Evolutionary conservation across 179 eudicot species (phyloP).

Genomic region (Sideroxylon spinosum): DNA sequence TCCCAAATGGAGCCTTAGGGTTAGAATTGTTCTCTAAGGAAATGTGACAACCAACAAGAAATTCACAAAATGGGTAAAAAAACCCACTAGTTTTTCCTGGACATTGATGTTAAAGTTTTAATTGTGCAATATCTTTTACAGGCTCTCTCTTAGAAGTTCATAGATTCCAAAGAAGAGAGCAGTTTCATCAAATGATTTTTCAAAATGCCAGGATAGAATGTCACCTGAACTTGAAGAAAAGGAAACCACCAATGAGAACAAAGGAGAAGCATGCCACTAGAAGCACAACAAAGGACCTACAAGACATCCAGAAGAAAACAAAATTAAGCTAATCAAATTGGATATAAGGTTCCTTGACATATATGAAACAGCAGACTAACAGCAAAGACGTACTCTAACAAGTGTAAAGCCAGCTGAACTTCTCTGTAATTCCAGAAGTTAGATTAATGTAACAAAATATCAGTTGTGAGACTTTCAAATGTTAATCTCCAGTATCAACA

Average conservation of each 20-base stretch:
- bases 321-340: constrained; percentile 13
- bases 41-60: constrained; percentile 1
- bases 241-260: constrained; percentile 83
- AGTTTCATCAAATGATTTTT: not conserved
- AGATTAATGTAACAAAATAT: not conserved
- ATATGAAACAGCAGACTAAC: not conserved
- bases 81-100: not conserved
- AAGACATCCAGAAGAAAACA: constrained; percentile 18
- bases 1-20: no score
- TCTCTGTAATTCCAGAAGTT: not conserved
- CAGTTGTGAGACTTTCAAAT: not conserved
- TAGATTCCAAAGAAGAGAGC: not conserved
- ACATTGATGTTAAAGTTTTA: not conserved
- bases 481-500: not conserved
- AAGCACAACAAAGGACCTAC: constrained; percentile 75
- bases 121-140: not conserved
- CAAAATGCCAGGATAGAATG: constrained; percentile 8
- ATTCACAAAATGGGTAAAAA: not conserved
- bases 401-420: not conserved
- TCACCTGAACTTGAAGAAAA: constrained; percentile 87
- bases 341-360: not conserved
- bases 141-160: not conserved
- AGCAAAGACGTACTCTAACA: not conserved
- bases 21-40: not conserved
- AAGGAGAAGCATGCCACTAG: constrained; percentile 75